These are phyloP conservation scores for Paxillus ammoniavirescens DNA, from an alignment of 768 basidiomycete genomes.

Conservation along the genomic window DNA sequence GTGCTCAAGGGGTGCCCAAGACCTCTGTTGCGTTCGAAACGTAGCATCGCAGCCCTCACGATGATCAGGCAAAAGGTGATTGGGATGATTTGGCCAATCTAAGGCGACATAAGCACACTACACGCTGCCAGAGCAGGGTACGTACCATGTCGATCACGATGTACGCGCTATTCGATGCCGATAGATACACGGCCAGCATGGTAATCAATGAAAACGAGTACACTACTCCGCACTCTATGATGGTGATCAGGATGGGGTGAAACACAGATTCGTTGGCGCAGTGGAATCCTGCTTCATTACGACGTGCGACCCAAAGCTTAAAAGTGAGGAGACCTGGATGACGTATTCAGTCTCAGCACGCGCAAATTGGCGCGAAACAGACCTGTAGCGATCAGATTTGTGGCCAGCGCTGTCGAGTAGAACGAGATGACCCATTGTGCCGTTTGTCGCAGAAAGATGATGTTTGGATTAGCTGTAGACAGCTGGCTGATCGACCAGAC, in stretches of 20 bases:
- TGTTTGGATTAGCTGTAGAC: background rate
- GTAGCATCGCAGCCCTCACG: background rate
- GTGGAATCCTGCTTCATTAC: background rate
- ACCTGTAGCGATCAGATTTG: background rate
- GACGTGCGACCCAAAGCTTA: background rate
- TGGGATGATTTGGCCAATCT: slow-evolving; percentile 6
- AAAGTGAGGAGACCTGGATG: background rate
- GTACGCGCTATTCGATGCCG: background rate
- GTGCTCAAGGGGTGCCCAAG: background rate
- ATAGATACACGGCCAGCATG: background rate
- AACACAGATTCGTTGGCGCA: background rate
- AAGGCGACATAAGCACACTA: background rate
- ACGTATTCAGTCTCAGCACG: background rate
- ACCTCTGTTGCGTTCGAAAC: background rate
- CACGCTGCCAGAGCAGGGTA: too few relatives aligned
- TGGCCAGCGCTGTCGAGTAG: background rate
- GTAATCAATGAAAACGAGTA: background rate
- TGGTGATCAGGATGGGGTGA: background rate
- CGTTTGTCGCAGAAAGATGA: slow-evolving; percentile 6
- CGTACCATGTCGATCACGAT: background rate
- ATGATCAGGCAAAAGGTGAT: background rate
- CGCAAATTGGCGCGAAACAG: background rate
- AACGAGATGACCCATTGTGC: slow-evolving; percentile 11
- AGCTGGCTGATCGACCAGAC: background rate
- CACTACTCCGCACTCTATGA: too few relatives aligned